phyloP scores from a whole-genome alignment of 148 eudicot genomes.

The Polygonum aviculare region DNA sequence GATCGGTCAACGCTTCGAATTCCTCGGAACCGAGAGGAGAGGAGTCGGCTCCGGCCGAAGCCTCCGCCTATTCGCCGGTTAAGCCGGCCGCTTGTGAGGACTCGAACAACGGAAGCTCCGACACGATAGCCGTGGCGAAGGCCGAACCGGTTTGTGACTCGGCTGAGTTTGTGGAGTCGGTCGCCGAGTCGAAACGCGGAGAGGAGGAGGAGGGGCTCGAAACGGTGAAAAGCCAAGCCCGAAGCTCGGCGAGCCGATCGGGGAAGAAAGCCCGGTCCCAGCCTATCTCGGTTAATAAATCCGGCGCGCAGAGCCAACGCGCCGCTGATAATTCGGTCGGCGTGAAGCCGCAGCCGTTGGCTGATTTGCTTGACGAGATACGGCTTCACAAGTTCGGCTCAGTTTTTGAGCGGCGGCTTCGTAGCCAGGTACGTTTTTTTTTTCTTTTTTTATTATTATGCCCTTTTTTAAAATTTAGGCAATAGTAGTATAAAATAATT shows the following conservation, averaged over 20 bases:
- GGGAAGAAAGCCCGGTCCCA: slow-evolving; percentile 22
- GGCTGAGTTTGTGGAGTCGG: slow-evolving; percentile 33
- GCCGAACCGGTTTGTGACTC: slow-evolving; percentile 20
- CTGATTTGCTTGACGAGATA: slow-evolving; percentile 39
- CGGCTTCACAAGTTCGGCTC: slow-evolving; percentile 33
- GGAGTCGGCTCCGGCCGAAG: neutral
- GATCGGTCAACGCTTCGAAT: slow-evolving; percentile 26
- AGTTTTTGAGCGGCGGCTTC: slow-evolving; percentile 35
- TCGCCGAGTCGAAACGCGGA: slow-evolving; percentile 35
- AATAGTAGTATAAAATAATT: too few relatives aligned
- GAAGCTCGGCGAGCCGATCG: slow-evolving; percentile 47
- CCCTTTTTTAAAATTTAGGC: neutral
- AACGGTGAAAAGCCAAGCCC: slow-evolving; percentile 36
- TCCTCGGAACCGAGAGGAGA: slow-evolving; percentile 20
- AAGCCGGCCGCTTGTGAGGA: slow-evolving; percentile 24
- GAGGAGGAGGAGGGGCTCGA: slow-evolving; percentile 14
- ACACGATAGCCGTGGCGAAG: slow-evolving; percentile 24
- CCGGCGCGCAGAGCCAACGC: slow-evolving; percentile 30
- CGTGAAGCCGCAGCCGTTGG: slow-evolving; percentile 26
- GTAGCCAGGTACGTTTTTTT: slow-evolving; percentile 34
- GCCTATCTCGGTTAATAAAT: slow-evolving; percentile 16
- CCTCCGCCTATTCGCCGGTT: neutral
- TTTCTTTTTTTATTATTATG: neutral
- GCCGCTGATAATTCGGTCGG: slow-evolving; percentile 10
- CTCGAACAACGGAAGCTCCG: slow-evolving; percentile 45